phyloP scores from a whole-genome alignment of 805 yeast species.

The Lipomyces japonicus region DNA sequence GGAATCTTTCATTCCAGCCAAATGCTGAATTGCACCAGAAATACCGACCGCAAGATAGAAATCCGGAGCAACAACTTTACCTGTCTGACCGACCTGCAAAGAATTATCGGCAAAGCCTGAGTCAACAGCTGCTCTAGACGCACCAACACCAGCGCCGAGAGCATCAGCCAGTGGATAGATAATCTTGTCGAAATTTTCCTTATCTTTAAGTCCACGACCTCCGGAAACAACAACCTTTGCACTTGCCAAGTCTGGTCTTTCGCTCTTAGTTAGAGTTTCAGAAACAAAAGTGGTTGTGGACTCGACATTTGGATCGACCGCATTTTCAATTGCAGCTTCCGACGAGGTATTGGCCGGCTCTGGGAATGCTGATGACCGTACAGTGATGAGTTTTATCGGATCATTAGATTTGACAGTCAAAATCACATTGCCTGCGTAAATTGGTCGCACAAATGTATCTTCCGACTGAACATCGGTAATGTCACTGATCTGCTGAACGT shows the following conservation, averaged over 20 bases:
- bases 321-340: constrained; percentile 48
- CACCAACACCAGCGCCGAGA: constrained; percentile 90
- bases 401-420: constrained; percentile 75
- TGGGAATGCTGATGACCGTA: constrained; percentile 78
- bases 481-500: constrained; percentile 85
- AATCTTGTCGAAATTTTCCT: constrained; percentile 75
- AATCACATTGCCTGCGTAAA: constrained; percentile 92
- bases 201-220: constrained; percentile 88
- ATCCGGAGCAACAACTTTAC: constrained; percentile 96
- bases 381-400: constrained; percentile 62
- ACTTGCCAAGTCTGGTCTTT: constrained; percentile 85
- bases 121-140: constrained; percentile 97
- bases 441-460: constrained; percentile 83
- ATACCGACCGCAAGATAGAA: constrained; percentile 90
- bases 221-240: constrained; percentile 84
- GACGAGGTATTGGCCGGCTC: constrained; percentile 31
- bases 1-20: constrained; percentile 98
- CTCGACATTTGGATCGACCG: constrained; percentile 38
- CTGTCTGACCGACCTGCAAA: constrained; percentile 96
- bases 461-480: constrained; percentile 62
- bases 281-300: constrained; percentile 60
- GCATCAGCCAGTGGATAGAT: constrained; percentile 80
- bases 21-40: constrained; percentile 96
- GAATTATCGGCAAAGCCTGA: constrained; percentile 94
- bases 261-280: constrained; percentile 69